These are phyloP conservation scores for Epichloe gansuensis DNA, from an alignment of 2,329 filamentous ascomycete genomes.

Conservation along the genomic window DNA sequence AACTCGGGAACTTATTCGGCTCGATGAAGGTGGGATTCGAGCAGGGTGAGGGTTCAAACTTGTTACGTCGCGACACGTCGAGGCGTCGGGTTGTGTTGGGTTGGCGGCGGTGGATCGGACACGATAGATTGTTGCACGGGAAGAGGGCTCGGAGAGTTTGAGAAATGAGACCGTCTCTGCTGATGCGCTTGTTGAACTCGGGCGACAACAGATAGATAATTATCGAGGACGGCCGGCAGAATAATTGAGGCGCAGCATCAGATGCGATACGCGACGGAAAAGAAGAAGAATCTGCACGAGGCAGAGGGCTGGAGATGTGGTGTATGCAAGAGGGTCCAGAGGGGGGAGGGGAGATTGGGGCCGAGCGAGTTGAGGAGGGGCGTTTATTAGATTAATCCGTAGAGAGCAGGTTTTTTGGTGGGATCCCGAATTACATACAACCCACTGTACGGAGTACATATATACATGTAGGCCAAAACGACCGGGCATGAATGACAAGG, in stretches of 20 bases:
- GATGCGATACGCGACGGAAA: background rate
- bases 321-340: background rate
- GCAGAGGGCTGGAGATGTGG: conserved; percentile 5
- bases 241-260: background rate
- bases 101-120: background rate
- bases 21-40: background rate
- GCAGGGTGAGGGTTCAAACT: background rate
- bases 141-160: background rate
- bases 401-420: background rate
- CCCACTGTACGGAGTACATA: too few relatives aligned
- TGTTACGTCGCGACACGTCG: background rate
- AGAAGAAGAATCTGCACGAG: background rate
- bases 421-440: background rate
- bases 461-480: background rate
- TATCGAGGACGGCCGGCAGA: background rate
- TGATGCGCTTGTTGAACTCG: background rate
- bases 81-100: background rate
- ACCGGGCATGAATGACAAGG: conserved; percentile 1
- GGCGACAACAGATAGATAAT: background rate
- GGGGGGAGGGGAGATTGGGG: background rate
- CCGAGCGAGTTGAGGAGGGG: conserved; percentile 1
- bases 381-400: background rate
- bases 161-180: background rate
- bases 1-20: background rate
- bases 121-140: background rate